Base-by-base conservation (phyloP, 2,329 filamentous ascomycete genomes). In the Microsporum canis region DNA sequence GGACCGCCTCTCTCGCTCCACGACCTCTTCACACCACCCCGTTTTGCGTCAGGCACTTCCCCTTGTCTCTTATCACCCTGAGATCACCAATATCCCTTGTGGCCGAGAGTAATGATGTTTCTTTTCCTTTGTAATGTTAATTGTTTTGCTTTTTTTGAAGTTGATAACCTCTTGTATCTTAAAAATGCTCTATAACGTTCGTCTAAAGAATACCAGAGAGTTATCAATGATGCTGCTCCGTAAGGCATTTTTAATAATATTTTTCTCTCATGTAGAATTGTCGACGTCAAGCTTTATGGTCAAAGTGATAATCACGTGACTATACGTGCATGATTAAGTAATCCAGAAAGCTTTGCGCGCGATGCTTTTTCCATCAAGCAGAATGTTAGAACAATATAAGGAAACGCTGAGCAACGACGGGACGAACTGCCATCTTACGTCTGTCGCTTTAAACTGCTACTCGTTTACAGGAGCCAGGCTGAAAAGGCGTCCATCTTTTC, bases 111-210 rank as follows among this genome's bases (percentile, higher is more conserved):
- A 33, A 27, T 53, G 49, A 53, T 34, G 49, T 53, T 8, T 7
- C 10, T 33, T 53, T 53, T 53, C 49, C 49, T 53, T 29, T 53
- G 49, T 53, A 53, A 53, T 53, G 49, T 53, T 53, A 53, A 53
- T 14, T 53, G 49, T 53, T 53, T 33, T 33, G 7, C 4, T 33
- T 53, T 53, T 53, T 53, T 53, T 53, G 12, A 31, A 53, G 49
- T 33, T 53, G 49, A n/a, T 53, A 33, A 14, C 8, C 14, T 31
- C 49, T n/a, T 53, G 27, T 53, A 53, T 53, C 43, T 23, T 47
- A 12, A 47, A 43, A 10, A 23, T 23, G 8, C 7, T 51, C 23
- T 23, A 12, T 29, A n/a, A 23, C 39, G n/a, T n/a, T n/a, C 12
- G 17, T 31, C 10, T 10, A 53, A 33, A 33, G 49, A 53, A 53